Evolutionary conservation across 1,284 basidiomycete genomes (phyloP).

Genomic region (Trichosporon coremiiforme): DNA sequence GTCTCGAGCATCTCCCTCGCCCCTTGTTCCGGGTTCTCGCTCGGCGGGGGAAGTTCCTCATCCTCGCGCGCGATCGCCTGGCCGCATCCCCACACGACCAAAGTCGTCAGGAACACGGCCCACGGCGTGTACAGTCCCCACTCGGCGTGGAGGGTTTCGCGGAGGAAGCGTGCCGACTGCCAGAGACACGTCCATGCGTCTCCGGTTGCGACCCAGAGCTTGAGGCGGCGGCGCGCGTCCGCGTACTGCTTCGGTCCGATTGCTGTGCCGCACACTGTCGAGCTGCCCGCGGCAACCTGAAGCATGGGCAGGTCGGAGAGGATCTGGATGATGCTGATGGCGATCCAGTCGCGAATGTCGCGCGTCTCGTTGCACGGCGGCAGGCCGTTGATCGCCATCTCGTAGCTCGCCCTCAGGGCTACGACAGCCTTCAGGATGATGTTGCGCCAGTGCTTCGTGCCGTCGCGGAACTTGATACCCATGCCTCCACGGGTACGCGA

Average conservation of each 20-base stretch:
- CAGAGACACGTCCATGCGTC: slow-evolving; percentile 52
- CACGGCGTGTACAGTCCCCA: slow-evolving; percentile 50
- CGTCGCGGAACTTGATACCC: slow-evolving; percentile 48
- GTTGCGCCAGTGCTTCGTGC: slow-evolving; percentile 46
- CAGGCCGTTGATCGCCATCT: slow-evolving; percentile 33
- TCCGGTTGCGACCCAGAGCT: slow-evolving; percentile 45
- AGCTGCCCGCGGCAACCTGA: slow-evolving; percentile 46
- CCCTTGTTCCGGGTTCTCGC: slow-evolving; percentile 20
- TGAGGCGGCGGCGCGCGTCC: slow-evolving; percentile 42
- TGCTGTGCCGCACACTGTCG: slow-evolving; percentile 41
- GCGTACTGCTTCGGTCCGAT: slow-evolving; percentile 43
- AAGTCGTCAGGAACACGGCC: slow-evolving; percentile 47
- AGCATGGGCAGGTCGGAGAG: slow-evolving; percentile 52
- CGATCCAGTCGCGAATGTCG: slow-evolving; percentile 47
- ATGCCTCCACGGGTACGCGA: slow-evolving; percentile 48
- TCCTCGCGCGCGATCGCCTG: slow-evolving; percentile 23
- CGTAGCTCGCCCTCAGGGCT: slow-evolving; percentile 43
- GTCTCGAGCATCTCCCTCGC: slow-evolving; percentile 31
- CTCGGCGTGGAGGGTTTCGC: slow-evolving; percentile 40
- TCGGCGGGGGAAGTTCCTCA: background rate
- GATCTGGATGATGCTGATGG: slow-evolving; percentile 47
- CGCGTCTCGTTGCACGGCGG: slow-evolving; percentile 37
- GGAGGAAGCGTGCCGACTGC: slow-evolving; percentile 49
- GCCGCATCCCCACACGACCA: slow-evolving; percentile 43
- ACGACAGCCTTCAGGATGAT: slow-evolving; percentile 47